These are phyloP conservation scores for Colletotrichum godetiae DNA, from an alignment of 2,329 filamentous ascomycete species.

Conservation along the genomic window DNA sequence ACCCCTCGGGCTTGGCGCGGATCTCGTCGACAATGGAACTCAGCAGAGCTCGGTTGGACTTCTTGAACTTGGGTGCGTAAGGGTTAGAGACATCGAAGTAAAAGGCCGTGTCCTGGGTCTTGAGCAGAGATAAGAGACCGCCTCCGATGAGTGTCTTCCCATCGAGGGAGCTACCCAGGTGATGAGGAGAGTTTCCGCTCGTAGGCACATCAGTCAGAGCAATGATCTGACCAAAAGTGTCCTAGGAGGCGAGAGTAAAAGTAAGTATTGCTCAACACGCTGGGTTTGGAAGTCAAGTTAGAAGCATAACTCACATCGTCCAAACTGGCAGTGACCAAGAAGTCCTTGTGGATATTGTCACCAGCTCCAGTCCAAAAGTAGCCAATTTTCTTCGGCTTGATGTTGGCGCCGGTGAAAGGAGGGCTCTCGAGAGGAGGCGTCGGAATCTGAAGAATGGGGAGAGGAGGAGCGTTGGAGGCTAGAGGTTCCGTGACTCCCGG, in stretches of 20 bases:
- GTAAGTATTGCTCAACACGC: neutral
- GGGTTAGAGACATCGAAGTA: conserved; percentile 71
- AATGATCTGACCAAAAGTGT: conserved; percentile 70
- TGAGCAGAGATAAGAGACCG: conserved; percentile 67
- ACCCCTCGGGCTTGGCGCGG: conserved; percentile 70
- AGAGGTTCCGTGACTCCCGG: conserved; percentile 69
- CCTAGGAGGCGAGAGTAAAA: conserved; percentile 44
- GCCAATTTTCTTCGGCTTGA: conserved; percentile 74
- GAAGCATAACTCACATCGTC: conserved; percentile 59
- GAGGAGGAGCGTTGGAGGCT: conserved; percentile 59
- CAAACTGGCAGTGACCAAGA: conserved; percentile 67
- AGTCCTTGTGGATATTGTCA: conserved; percentile 70
- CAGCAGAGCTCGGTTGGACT: conserved; percentile 69
- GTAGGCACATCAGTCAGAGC: conserved; percentile 68
- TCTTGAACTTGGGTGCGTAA: conserved; percentile 67
- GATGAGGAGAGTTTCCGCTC: conserved; percentile 71
- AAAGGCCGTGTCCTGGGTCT: conserved; percentile 71
- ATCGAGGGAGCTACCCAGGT: conserved; percentile 64
- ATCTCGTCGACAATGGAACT: conserved; percentile 72
- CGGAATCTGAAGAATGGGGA: conserved; percentile 69
- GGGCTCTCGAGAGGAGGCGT: conserved; percentile 67
- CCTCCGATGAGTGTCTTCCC: conserved; percentile 69
- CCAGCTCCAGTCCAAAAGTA: conserved; percentile 73
- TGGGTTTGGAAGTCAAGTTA: neutral
- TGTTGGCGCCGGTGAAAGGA: conserved; percentile 62